Evolutionary conservation across 176 grass and related monocot species (phyloP).

Genomic region (Oryza coarctata): DNA sequence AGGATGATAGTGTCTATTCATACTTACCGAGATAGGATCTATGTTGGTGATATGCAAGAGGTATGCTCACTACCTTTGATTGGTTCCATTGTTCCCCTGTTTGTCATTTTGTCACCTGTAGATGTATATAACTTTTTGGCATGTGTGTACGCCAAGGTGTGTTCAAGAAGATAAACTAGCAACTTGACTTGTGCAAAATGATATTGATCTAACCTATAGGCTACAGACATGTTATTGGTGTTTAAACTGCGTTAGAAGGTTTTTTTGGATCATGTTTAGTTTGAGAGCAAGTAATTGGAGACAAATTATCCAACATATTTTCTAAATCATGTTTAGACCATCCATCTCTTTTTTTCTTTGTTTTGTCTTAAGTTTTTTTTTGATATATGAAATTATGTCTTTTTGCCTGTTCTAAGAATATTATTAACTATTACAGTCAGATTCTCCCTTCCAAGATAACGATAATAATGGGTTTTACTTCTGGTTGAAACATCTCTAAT

Average conservation of each 20-base stretch:
- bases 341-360: not conserved
- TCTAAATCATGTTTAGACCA: constrained; percentile 7
- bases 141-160: not conserved
- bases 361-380: not conserved
- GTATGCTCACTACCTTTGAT: constrained; percentile 40
- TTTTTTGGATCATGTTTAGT: not conserved
- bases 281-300: not conserved
- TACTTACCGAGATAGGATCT: constrained; percentile 96
- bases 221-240: not conserved
- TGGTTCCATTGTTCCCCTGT: not conserved
- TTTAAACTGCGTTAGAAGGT: not conserved
- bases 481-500: not conserved
- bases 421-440: not conserved
- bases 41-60: constrained; percentile 96
- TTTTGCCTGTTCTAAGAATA: not conserved
- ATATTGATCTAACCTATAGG: not conserved
- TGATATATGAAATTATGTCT: not conserved
- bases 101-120: not conserved
- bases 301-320: not conserved
- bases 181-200: not conserved
- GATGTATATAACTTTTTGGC: not conserved
- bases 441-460: not conserved
- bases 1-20: constrained; percentile 83
- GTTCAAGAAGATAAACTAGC: constrained; percentile 1
- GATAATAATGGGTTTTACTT: not conserved